Evolutionary conservation across 2,329 filamentous ascomycete genomes (phyloP), one percentile per base, ranked within the genome.

Genomic region (Lasiodiplodia theobromae): DNA sequence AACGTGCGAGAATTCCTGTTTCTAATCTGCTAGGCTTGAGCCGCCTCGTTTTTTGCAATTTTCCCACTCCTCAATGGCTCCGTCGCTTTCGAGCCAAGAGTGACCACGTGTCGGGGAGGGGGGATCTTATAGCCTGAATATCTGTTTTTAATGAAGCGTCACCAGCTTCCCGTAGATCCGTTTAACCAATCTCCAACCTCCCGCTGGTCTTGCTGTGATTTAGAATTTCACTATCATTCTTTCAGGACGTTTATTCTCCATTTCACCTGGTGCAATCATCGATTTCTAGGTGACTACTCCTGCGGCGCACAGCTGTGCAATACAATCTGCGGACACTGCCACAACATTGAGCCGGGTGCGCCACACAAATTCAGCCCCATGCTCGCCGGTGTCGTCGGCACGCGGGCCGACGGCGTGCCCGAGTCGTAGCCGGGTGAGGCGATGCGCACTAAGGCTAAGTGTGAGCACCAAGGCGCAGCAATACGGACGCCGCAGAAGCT

Each of bases 351-450:
- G 8, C 7, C 31, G 8, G 31, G 31, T 34, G 31, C 8, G 31
- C 31, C 8, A 1, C 8, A 34, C 31, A 34, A 34, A 34, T 34
- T 34, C 31, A 10, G 31, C 8, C 7, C 7, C 31, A 34, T 1
- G 31, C 31, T 34, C 31, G 31, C 7, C 25, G 38, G 21, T 40
- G 34, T 51, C 38, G 25, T 57, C 65, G 65, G 65, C 40, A 52
- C 65, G 65, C 65, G 65, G 44, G 65, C 65, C 53, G 65, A 54
- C 40, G 53, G 65, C 10, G 16, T 64, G 37, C 47, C 44, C 10
- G 60, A 47, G n/a, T 38, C 18, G 25, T n/a, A 12, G 60, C 10
- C 47, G 4, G 52, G 60, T 31, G 60, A 64, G 47, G 60, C 31
- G 4, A 53, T 53, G 60, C 40, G 6, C 10, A 21, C n/a, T 21